phyloP scores from a whole-genome alignment of 2,329 filamentous ascomycete species.

The Penicillium sp. region DNA sequence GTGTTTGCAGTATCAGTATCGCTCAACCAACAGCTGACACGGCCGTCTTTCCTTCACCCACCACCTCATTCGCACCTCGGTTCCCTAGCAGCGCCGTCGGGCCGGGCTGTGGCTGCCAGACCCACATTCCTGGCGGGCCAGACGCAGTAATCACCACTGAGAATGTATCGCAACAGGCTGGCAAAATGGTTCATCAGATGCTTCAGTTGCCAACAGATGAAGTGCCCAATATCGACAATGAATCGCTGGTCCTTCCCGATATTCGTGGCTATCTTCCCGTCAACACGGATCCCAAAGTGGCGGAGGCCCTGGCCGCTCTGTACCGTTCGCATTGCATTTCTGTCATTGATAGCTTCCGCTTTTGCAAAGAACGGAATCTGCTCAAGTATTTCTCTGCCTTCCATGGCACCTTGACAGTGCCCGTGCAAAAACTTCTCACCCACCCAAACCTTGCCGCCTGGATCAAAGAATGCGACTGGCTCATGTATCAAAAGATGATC shows the following conservation, averaged over 20 bases:
- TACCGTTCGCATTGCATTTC: constrained; percentile 95
- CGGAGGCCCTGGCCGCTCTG: constrained; percentile 75
- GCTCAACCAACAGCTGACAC: constrained; percentile 33
- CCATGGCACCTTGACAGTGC: constrained; percentile 91
- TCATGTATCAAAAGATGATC: constrained; percentile 96
- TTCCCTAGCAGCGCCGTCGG: constrained; percentile 19
- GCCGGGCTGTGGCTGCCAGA: constrained; percentile 27
- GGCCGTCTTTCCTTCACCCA: constrained; percentile 37
- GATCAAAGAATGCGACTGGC: constrained; percentile 93
- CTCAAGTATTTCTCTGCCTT: constrained; percentile 93
- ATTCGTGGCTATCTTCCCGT: constrained; percentile 74
- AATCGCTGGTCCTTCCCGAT: constrained; percentile 72
- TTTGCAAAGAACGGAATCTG: constrained; percentile 94
- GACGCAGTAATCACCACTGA: constrained; percentile 32
- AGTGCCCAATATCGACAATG: constrained; percentile 51
- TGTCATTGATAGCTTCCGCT: constrained; percentile 88
- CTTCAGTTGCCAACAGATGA: constrained; percentile 34
- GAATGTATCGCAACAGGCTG: constrained; percentile 34
- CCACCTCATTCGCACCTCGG: constrained; percentile 32
- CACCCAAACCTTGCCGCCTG: constrained; percentile 76
- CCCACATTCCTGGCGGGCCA: constrained; percentile 19
- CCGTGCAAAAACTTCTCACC: constrained; percentile 85
- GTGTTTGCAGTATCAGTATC: constrained; percentile 22
- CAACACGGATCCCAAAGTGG: constrained; percentile 79
- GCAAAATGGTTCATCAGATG: constrained; percentile 36